phyloP scores from a whole-genome alignment of 768 basidiomycete genomes.

The Sporobolomyces roseus region DNA sequence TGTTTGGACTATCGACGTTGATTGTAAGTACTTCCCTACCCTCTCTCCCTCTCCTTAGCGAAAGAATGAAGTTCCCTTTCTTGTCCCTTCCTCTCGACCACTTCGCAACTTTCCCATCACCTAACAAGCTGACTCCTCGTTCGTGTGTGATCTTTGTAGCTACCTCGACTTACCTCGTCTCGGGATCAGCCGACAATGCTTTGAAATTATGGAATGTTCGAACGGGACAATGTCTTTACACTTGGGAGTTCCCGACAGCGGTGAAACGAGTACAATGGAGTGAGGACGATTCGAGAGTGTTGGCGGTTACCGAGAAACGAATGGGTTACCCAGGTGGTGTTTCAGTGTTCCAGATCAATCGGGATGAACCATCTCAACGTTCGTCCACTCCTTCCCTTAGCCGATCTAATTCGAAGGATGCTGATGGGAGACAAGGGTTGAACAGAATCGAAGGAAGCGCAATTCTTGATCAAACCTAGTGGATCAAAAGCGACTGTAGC shows the following conservation, averaged over 20 bases:
- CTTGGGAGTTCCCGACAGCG: conserved; percentile 97
- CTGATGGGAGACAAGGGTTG: too few species aligned
- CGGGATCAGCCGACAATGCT: conserved; percentile 90
- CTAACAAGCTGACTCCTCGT: too few species aligned
- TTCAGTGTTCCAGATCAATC: conserved; percentile 80
- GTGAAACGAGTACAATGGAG: conserved; percentile 93
- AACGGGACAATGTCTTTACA: conserved; percentile 85
- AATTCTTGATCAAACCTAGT: conserved; percentile 41
- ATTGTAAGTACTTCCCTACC: conserved; percentile 72
- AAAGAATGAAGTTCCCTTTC: conserved; percentile 1
- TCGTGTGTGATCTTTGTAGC: too few species aligned
- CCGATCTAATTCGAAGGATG: too few species aligned
- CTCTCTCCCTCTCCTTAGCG: background rate
- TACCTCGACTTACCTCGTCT: conserved; percentile 76
- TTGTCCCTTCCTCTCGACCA: background rate
- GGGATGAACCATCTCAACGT: conserved; percentile 79
- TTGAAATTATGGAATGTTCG: conserved; percentile 84
- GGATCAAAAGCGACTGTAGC: conserved; percentile 97
- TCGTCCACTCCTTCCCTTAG: conserved; percentile 51
- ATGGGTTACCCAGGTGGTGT: conserved; percentile 90
- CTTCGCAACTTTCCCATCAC: too few species aligned
- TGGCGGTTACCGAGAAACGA: conserved; percentile 94
- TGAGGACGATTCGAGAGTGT: conserved; percentile 66
- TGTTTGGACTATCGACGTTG: conserved; percentile 94
- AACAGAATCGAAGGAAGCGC: conserved; percentile 33